A percentile compares a stretch with the other conserved stretches of the same genome.
Conservation (phyloP, 1,284 basidiomycete genomes). For the Boletus holoroseus region DNA sequence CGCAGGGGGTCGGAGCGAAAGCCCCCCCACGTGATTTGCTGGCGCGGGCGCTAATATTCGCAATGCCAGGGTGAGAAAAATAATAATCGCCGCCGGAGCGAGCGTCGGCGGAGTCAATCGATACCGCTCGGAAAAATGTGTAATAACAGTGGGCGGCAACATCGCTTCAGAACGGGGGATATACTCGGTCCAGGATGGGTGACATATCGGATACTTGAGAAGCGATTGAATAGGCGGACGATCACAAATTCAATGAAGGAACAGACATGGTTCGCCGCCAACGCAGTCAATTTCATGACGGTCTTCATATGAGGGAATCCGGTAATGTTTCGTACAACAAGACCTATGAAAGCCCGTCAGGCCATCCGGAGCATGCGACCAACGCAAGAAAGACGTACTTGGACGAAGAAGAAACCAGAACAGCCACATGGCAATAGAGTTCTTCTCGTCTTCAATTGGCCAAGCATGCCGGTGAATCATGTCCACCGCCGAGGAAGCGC, state of each 20-base stretch:
- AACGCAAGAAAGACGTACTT: slow-evolving; percentile 38
- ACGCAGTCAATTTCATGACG: slow-evolving; percentile 54
- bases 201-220: slow-evolving; percentile 53
- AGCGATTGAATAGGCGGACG: slow-evolving; percentile 8
- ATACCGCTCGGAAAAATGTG: slow-evolving; percentile 41
- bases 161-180: slow-evolving; percentile 31
- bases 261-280: slow-evolving; percentile 63
- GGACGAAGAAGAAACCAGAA: slow-evolving; percentile 63
- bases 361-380: not conserved
- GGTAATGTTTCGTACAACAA: slow-evolving; percentile 31
- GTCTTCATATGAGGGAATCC: slow-evolving; percentile 43
- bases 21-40: slow-evolving; percentile 34
- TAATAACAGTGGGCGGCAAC: slow-evolving; percentile 26
- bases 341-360: slow-evolving; percentile 37
- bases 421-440: slow-evolving; percentile 65
- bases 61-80: slow-evolving; percentile 55
- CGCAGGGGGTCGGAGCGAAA: slow-evolving; percentile 33
- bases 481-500: slow-evolving; percentile 40
- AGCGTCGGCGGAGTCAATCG: slow-evolving; percentile 50
- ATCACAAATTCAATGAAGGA: not conserved
- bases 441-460: slow-evolving; percentile 50
- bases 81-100: slow-evolving; percentile 63
- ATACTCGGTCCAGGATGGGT: slow-evolving; percentile 55
- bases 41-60: slow-evolving; percentile 32
- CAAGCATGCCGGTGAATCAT: slow-evolving; percentile 41